Evolutionary conservation across 1,284 basidiomycete species (phyloP).

Genomic region (Sanghuangporus weigelae): DNA sequence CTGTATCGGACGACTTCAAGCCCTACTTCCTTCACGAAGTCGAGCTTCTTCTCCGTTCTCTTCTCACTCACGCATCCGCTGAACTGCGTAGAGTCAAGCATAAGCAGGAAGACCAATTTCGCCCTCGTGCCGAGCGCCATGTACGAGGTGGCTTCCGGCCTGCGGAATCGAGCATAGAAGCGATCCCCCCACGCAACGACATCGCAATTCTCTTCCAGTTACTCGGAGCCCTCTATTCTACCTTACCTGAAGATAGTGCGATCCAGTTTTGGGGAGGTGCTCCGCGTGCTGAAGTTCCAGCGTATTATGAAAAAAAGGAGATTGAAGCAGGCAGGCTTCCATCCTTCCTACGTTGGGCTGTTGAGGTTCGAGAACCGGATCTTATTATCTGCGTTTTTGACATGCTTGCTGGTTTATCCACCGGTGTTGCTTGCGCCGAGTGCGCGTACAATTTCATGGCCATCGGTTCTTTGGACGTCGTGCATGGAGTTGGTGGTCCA

Average conservation of each 20-base stretch:
- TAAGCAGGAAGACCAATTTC: slow-evolving; percentile 79
- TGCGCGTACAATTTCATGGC: slow-evolving; percentile 83
- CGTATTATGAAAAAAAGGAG: slow-evolving; percentile 54
- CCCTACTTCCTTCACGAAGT: slow-evolving; percentile 59
- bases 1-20: slow-evolving; percentile 51
- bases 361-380: slow-evolving; percentile 67
- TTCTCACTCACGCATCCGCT: slow-evolving; percentile 77
- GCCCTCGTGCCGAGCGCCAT: slow-evolving; percentile 55
- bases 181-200: slow-evolving; percentile 61
- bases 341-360: slow-evolving; percentile 82
- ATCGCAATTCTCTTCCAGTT: slow-evolving; percentile 82
- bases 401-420: slow-evolving; percentile 82
- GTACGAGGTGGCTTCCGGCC: slow-evolving; percentile 39
- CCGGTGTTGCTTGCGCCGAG: slow-evolving; percentile 80
- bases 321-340: slow-evolving; percentile 61
- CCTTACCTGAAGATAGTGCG: slow-evolving; percentile 70
- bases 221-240: slow-evolving; percentile 75
- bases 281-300: slow-evolving; percentile 35
- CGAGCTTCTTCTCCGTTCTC: slow-evolving; percentile 66
- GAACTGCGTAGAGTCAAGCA: slow-evolving; percentile 91
- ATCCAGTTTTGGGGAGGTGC: slow-evolving; percentile 83
- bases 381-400: slow-evolving; percentile 82
- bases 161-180: slow-evolving; percentile 33
- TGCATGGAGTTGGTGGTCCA: slow-evolving; percentile 43
- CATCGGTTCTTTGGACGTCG: slow-evolving; percentile 55